Evolutionary conservation across 176 grass and related monocot species (phyloP), one percentile per base, ranked within the genome.

Genomic region (Oryza coarctata): DNA sequence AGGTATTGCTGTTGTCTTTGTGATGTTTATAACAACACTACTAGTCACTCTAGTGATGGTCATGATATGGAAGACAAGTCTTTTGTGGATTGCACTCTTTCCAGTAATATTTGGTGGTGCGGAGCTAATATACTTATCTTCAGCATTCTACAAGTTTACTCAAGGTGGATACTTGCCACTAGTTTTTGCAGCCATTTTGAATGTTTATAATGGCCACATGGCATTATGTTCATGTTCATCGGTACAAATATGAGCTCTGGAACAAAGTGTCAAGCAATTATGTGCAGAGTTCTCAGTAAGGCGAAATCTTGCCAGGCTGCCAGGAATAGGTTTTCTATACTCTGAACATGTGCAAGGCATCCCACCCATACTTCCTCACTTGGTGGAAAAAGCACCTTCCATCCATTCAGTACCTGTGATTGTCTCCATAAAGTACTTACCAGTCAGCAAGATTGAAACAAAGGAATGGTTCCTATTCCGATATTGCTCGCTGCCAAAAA

Each of bases 1-100:
- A 94, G 93, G 93, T 62, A 92, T 94, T 65, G 93, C 78, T n/a
- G 93, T 94, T 25, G 87, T 92, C 26, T 89, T 88, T 74, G 93
- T 92, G 41, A 94, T 94, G 89, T 85, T 81, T 68, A 85, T 94
- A 78, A 90, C 89, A 3, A 88, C 93, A 31, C 84, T 84, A 62
- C 65, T 95, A 30, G 70, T 95, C 65, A 92, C 78, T 35, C 75
- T 95, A 33, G 77, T 92, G 52, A 92, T 95, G 93, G 38, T 83
- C 26, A 75, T 92, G 50, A 92, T 95, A 80, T 95, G 90, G 90
- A 89, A 89, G 72, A 86, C 85, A 67, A 85, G 58, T 47, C 55
- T 88, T 7, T 50, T 82, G 23, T 88, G 82, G 71, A 90, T 92
- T 29, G 57, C 77, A 44, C 58, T 91, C 31, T 89, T 89, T 82